Evolutionary conservation across 108 stramenopile genomes (phyloP), one percentile per base, ranked within the genome.

Genomic region (Skeletonema grethae): DNA sequence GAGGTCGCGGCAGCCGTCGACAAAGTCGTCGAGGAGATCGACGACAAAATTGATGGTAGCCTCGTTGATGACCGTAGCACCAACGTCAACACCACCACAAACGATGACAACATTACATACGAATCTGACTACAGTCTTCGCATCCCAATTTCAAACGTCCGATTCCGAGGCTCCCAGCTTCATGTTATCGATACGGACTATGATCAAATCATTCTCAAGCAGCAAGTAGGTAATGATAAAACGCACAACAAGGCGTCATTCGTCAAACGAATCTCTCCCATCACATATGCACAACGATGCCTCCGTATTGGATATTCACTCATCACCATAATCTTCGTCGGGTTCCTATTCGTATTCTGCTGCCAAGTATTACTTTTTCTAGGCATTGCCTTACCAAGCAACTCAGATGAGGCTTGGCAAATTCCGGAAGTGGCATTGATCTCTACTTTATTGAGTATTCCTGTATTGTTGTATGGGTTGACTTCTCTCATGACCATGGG

Each of bases 271-370:
- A 59, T 87, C 43, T 57, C 79, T 25, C 77, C 76, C 12, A 55
- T 16, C 10, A 75, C 74, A 0, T 63, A 32, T 45, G 76, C 76
- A 10, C 69, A 87, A 30, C 67, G 66, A 7, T 56, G 76, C 8
- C 69, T 88, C 28, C 69, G 85, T 7, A 20, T 73, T n/a, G 59
- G 72, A 2, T 90, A 90, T 53, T 68, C 87, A 4, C 74, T 88
- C 63, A 76, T 87, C 36, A 62, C 82, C 22, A 65, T 83, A 56
- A 71, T 90, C 24, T 85, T 85, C 39, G 61, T 82, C 15, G 90
- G 87, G 6, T 85, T 90, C 34, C 65, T 84, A 22, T 86, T 88
- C 65, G 86, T 90, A 45, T 87, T 90, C 35, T 87, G 87, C 50
- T 71, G 86, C 46, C 84, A 90, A 62, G 57, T 90, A 9, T 43